Base-by-base conservation (phyloP, 2,329 filamentous ascomycete species). In the Teratosphaeria pseudoeucalypti region DNA sequence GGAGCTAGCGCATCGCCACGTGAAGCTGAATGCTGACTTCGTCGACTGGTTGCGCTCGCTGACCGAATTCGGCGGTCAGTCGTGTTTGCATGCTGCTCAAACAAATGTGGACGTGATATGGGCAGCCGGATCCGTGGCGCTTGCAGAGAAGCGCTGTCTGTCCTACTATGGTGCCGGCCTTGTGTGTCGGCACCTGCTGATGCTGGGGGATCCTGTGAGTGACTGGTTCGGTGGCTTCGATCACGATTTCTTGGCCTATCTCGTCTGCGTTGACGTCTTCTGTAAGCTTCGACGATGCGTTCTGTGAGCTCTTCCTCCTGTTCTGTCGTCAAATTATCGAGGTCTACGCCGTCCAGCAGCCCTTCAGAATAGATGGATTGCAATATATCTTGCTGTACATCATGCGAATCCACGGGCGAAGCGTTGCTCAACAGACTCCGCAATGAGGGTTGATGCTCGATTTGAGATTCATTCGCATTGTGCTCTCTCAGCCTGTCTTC, bases 251-350 rank as follows among this genome's bases (percentile, higher is more conserved):
- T 55, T 7, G 69, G 69, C 3, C 66, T 61, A 16, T 72, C 69
- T 56, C 69, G 55, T 62, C 86, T 84, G 52, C 81, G 82, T 69
- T 95, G 90, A 34, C 90, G 81, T 62, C 89, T 82, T 60, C 89
- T 80, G 69, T 95, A 96, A 1, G 90, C 90, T 68, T 95, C 89
- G 1, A 91, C 92, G 66, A 97, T 96, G 61, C 88, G 85, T 68
- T 92, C 88, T 64, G 89, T 95, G 16, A 97, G 84, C 68, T 95
- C 90, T 68, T 96, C 91, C 70, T 96, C 90, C 68, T 91, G 89
- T 55, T 79, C 84, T 16, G 90, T 80, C 63, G 92, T 91, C 58
- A 96, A 85, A 64, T 92, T 92, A 67, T 94, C 89, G 58, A 96
- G 77, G 70, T 96, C 92, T 54, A 96, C 85, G 19, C 90, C 92